A percentile compares a stretch with the other conserved stretches of the same genome.
Evolutionary conservation across 352 stramenopile species (phyloP).

Genomic region (Peronospora belbahrii): DNA sequence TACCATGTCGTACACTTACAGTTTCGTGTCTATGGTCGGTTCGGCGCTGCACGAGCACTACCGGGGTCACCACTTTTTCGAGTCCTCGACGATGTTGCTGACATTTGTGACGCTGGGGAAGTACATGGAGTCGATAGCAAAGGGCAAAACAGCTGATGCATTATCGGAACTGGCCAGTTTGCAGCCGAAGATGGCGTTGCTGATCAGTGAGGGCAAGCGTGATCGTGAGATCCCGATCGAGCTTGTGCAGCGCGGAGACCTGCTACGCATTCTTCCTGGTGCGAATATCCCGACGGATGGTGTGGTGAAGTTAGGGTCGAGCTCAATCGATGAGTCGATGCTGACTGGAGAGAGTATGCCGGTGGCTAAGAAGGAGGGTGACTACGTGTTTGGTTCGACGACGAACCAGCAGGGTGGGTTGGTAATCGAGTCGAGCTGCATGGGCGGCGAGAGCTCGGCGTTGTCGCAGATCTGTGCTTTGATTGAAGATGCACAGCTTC

Average conservation of each 20-base stretch:
- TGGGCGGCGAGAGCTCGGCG: constrained; percentile 58
- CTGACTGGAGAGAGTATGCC: constrained; percentile 86
- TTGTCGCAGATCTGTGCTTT: constrained; percentile 75
- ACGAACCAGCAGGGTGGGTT: constrained; percentile 79
- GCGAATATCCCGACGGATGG: constrained; percentile 77
- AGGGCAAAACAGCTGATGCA: constrained; percentile 75
- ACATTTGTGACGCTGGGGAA: constrained; percentile 85
- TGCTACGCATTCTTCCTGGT: constrained; percentile 63
- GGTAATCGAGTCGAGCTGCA: constrained; percentile 78
- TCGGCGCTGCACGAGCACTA: constrained; percentile 53
- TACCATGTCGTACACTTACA: constrained; percentile 83
- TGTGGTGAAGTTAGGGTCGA: constrained; percentile 61
- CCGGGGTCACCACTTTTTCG: constrained; percentile 81
- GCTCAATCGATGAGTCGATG: constrained; percentile 75
- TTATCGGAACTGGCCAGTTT: constrained; percentile 66
- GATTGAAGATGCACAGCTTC: constrained; percentile 81
- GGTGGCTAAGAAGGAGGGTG: constrained; percentile 63
- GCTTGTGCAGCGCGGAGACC: constrained; percentile 73
- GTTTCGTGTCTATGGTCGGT: constrained; percentile 67
- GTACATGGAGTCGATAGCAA: constrained; percentile 85
- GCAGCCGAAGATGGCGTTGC: constrained; percentile 68
- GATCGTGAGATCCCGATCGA: constrained; percentile 77
- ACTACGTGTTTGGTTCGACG: constrained; percentile 82
- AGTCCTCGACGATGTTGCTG: constrained; percentile 80
- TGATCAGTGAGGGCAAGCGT: constrained; percentile 41